These are phyloP conservation scores for Chrysoporthe deuterocubensis DNA, from an alignment of 2,329 filamentous ascomycete genomes.

Conservation along the genomic window DNA sequence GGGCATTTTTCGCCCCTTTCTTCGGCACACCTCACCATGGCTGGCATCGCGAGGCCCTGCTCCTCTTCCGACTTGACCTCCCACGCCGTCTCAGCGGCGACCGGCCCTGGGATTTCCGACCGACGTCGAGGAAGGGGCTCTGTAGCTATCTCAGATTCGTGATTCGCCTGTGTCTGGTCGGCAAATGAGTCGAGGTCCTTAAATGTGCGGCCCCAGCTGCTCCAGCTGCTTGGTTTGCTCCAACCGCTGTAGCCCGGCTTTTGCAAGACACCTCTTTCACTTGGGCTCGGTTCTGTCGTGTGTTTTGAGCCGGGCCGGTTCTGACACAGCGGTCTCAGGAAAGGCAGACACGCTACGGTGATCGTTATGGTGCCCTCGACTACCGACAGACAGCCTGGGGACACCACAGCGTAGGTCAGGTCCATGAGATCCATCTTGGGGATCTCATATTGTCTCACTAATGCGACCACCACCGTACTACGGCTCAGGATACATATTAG, in stretches of 20 bases:
- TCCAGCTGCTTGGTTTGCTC: background rate
- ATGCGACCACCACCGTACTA: background rate
- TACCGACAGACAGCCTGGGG: background rate
- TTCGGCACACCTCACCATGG: background rate
- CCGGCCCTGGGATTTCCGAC: background rate
- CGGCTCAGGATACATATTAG: background rate
- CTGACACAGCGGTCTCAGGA: background rate
- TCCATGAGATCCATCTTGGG: background rate
- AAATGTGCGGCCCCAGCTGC: conserved; percentile 1
- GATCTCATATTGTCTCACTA: background rate
- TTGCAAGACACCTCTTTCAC: background rate
- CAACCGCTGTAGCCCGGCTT: background rate
- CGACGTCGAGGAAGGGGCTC: background rate
- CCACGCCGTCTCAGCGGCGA: background rate
- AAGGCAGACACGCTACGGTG: background rate
- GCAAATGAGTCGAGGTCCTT: background rate
- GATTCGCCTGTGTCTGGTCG: background rate
- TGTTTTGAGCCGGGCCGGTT: background rate
- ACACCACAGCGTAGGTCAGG: background rate
- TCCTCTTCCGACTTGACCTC: background rate
- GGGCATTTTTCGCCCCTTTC: background rate
- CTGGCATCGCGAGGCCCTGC: background rate
- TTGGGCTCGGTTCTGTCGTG: background rate
- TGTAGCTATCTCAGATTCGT: background rate
- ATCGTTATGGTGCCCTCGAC: background rate